Evolutionary conservation across 371 early-diverging fungal species (phyloP), one percentile per base, ranked within the genome.

Genomic region (Nosema muscidifuracis): DNA sequence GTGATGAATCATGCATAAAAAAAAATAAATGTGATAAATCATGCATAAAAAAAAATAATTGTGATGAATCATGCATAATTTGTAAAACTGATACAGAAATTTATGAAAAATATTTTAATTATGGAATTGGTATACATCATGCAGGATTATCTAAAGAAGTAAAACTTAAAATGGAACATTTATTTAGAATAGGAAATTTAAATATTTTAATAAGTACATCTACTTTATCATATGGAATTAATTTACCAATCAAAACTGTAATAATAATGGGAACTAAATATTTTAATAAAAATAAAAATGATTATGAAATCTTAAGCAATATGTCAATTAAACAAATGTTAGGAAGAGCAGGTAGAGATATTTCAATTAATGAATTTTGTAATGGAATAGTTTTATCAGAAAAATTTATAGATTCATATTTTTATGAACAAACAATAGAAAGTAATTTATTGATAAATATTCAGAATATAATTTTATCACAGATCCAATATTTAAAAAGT

Each of bases 151-250:
- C 43, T 28, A 64, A 56, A 44, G 55, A 61, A 13, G 34, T 66
- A 58, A 50, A 70, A 28, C 7, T 1, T 30, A 50, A 38, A 16
- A 56, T 71, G 3, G 76, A 76, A 43, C 30, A 57, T 20, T 55
- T 70, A 36, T 76, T 62, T 38, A 66, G 38, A 44, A 16, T n/a
- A 18, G 67, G 71, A 0, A 33, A 16, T 16, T 64, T 71, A 42
- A 30, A 66, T 50, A 57, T 71, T 43, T 61, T 76, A 55, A 61
- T 69, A 30, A 57, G 65, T 44, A 76, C 76, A 16, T 30, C 71
- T 13, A 76, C 76, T 16, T 34, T 76, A 15, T 73, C 76, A 6
- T 76, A 70, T 31, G 76, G 76, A 4, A 66, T 76, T 22, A 76
- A 76, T 65, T 51, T 76, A 33, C 76, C 76, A 42, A 65, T 55